Evolutionary conservation across 257 asterid species (phyloP).

Genomic region (Coffea canephora): DNA sequence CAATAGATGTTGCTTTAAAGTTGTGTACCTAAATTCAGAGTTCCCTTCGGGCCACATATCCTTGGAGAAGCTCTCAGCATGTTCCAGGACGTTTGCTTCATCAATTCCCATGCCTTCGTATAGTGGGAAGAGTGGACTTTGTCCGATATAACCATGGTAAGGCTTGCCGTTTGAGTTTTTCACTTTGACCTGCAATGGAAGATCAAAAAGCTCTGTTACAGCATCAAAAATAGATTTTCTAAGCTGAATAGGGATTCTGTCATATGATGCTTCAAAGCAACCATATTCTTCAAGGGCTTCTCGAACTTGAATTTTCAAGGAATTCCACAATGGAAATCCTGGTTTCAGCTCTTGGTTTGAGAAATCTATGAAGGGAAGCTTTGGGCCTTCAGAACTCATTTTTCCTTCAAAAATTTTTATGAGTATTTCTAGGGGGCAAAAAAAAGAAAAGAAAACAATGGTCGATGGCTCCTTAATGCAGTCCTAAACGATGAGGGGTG

Average conservation of each 20-base stretch:
- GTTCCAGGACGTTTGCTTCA: not conserved
- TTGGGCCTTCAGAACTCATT: not conserved
- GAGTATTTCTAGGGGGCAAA: not conserved
- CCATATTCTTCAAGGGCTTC: conserved; percentile 46
- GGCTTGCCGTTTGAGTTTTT: not conserved
- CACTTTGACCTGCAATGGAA: conserved; percentile 41
- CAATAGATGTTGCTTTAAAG: too few relatives aligned
- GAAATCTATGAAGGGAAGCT: not conserved
- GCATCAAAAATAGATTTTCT: not conserved
- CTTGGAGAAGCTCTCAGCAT: not conserved
- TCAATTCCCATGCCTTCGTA: not conserved
- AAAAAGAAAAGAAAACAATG: too few relatives aligned
- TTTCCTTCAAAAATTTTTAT: not conserved
- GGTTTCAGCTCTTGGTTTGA: conserved; percentile 9
- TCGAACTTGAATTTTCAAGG: conserved; percentile 31
- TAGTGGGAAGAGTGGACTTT: not conserved
- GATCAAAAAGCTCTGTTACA: not conserved
- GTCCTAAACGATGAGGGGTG: too few relatives aligned
- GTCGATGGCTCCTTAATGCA: too few relatives aligned
- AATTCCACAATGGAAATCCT: conserved; percentile 31
- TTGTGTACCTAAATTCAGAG: not conserved
- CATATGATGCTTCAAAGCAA: conserved; percentile 54
- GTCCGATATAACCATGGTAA: not conserved
- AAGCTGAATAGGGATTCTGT: conserved; percentile 29
- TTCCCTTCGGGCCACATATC: not conserved